phyloP scores from a whole-genome alignment of 345 rosid species.

The Citrus sp. region DNA sequence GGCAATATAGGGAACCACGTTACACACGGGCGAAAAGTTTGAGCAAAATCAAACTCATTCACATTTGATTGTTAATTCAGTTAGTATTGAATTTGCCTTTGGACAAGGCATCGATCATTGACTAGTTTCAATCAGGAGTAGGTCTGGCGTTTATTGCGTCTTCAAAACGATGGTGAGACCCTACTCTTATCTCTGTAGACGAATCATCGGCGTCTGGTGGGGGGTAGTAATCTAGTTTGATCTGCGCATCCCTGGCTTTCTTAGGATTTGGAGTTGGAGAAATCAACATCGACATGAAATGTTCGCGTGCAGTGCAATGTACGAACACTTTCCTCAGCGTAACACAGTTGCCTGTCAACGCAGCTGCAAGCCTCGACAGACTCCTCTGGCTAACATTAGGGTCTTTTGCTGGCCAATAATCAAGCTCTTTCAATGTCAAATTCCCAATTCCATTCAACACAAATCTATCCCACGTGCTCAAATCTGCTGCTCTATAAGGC shows the following conservation, averaged over 20 bases:
- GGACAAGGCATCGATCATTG: too few species aligned
- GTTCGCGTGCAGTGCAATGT: slow-evolving; percentile 88
- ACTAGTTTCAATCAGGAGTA: too few species aligned
- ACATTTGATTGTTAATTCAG: too few species aligned
- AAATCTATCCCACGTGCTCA: slow-evolving; percentile 70
- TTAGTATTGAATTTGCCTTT: too few species aligned
- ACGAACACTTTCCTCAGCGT: slow-evolving; percentile 78
- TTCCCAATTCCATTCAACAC: slow-evolving; percentile 58
- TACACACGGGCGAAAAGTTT: too few species aligned
- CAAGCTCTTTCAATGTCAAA: slow-evolving; percentile 58
- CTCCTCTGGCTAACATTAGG: slow-evolving; percentile 79
- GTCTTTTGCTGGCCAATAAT: slow-evolving; percentile 94
- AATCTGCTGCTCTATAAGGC: slow-evolving; percentile 69
- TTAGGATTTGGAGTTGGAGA: too few species aligned
- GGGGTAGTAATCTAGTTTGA: slow-evolving; percentile 73
- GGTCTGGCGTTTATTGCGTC: too few species aligned
- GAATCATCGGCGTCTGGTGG: too few species aligned
- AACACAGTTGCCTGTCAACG: slow-evolving; percentile 49
- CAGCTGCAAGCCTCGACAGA: slow-evolving; percentile 38
- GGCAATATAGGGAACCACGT: too few species aligned
- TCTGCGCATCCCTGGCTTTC: slow-evolving; percentile 29
- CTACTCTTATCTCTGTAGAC: too few species aligned
- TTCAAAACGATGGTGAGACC: too few species aligned
- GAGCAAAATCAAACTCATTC: too few species aligned
- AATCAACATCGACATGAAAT: slow-evolving; percentile 60